Evolutionary conservation across 2,329 filamentous ascomycete species (phyloP), one percentile per base, ranked within the genome.

Genomic region (Claviceps pusilla): DNA sequence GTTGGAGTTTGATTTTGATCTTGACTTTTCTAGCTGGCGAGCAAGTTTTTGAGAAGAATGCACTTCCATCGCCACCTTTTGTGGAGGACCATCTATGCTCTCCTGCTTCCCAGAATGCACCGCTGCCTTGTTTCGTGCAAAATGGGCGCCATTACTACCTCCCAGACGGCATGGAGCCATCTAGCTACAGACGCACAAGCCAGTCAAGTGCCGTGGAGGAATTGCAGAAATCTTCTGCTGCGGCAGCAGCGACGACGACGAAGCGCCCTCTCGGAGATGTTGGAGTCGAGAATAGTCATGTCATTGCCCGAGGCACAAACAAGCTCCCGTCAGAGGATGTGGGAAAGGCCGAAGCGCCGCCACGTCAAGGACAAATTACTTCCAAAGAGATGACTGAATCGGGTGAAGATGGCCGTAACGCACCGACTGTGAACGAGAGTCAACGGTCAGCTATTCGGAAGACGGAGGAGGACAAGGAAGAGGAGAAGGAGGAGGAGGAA

Each of bases 41-140:
- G 51, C 59, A 45, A 4, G 53, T 64, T 16, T 61, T 66, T 43
- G 54, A 58, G 6, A 47, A 57, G 5, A 62, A 59, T 42, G 68
- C 67, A 3, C 59, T 69, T 7, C 65, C 65, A 14, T 58, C 61
- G 4, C 62, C 61, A 12, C 66, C 66, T 3, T 33, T 58, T 16
- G 48, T 49, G 3, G 54, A 52, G 43, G 37, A 54, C 24, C 35
- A 65, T 49, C 57, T 49, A 4, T 57, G 55, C 46, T 62, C 60
- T 4, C 60, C 61, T 3, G n/a, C 49, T 1, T 57, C 59, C 6
- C 56, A 52, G 39, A 59, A 63, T 29, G 55, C 54, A 7, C 46
- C 56, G 2, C 55, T 58, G 7, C 62, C 64, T 12, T 52, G 58
- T 28, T 50, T 59, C 49, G 3, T 61, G 0, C 39, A 59, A 7